These are phyloP conservation scores for Fusarium compactum DNA, from an alignment of 2,329 filamentous ascomycete species.

Conservation along the genomic window DNA sequence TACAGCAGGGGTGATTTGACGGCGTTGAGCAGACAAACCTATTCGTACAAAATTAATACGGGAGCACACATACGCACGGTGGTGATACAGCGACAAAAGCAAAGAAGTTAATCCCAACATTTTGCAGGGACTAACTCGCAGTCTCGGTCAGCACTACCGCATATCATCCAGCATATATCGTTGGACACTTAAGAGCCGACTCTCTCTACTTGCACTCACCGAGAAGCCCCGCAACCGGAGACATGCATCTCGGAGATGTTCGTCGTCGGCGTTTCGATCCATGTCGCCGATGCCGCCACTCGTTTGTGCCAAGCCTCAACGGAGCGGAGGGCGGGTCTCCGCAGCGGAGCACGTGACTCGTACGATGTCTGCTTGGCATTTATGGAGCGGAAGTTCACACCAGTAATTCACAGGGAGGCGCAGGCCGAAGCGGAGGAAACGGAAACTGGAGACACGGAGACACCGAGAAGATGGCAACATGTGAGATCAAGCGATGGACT, in stretches of 20 bases:
- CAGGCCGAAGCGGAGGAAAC: constrained; percentile 10
- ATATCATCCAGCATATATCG: neutral
- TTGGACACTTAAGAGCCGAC: neutral
- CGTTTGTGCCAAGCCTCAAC: constrained; percentile 20
- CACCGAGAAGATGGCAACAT: neutral
- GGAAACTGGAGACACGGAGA: neutral
- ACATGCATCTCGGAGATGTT: neutral
- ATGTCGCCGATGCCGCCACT: constrained; percentile 25
- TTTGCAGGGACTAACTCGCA: neutral
- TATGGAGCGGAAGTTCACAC: constrained; percentile 15
- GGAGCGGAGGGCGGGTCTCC: constrained; percentile 32
- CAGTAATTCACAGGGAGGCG: neutral
- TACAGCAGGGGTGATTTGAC: neutral
- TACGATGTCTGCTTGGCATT: constrained; percentile 27
- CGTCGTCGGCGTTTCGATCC: constrained; percentile 10
- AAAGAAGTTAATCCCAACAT: neutral
- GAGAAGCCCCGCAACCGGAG: constrained; percentile 3
- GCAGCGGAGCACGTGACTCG: constrained; percentile 45
- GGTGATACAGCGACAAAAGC: neutral
- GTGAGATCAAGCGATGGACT: neutral
- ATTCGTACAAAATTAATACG: neutral
- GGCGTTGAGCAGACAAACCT: neutral
- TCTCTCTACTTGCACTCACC: neutral
- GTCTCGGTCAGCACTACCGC: neutral
- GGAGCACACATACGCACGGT: neutral